Evolutionary conservation across 2,329 filamentous ascomycete species (phyloP), one percentile per base, ranked within the genome.

Genomic region (Talaromyces sp.): DNA sequence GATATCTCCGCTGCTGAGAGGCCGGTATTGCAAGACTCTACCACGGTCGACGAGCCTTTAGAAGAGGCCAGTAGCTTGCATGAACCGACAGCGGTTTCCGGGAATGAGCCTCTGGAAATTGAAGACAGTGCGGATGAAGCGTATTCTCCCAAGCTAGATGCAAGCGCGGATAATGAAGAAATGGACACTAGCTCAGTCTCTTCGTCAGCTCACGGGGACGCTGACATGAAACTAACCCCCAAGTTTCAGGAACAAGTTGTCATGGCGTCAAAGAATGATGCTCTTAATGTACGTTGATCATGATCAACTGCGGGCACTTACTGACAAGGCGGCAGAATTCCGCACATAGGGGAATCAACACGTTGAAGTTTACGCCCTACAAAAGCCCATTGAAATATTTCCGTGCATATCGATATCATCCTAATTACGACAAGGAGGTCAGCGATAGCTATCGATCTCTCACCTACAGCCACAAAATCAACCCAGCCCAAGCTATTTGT

Each of bases 391-490:
- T 99, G 62, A 86, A 85, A 66, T 84, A 85, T 67, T 97, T 97
- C 75, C 91, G 87, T 73, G 88, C 90, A 41, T 99, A 90, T 76
- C 91, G 93, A 67, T 97, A 93, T 72, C 92, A 97, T 71, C 90
- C 91, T 32, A 80, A 84, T 56, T 97, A 87, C 76, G 79, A 81
- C 65, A 75, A 88, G 55, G 79, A 85, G 60, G 86, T 96, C 60
- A 73, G 85, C 59, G 88, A 88, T 63, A 93, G 93, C 50, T 88
- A 92, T 70, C 88, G 89, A 71, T 97, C 94, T 65, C 82, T 95
- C 79, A 97, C 92, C 50, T 97, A 93, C 78, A 97, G 91, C 77
- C 90, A 96, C 75, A 88, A 87, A 67, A 96, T 99, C 75, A 87
- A 97, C 72, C 81, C 87, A 26, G 81, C 85, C 62, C 87, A 84